phyloP scores from a whole-genome alignment of 2,329 filamentous ascomycete species.

The Fusarium hainanense region DNA sequence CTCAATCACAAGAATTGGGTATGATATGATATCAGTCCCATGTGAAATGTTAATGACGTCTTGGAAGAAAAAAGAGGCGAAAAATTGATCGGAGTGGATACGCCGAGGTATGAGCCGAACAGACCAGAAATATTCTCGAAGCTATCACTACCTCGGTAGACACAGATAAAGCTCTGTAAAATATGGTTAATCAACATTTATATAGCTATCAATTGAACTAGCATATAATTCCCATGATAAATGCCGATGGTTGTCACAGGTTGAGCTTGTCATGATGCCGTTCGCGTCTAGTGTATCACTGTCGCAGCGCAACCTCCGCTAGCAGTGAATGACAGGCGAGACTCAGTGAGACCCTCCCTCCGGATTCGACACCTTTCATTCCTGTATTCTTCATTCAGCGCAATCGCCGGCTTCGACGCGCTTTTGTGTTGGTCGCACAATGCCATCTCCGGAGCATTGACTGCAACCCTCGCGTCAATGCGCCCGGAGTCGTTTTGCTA shows the following conservation, averaged over 20 bases:
- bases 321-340: too few species aligned
- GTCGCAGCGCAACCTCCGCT: neutral
- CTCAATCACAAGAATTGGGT: neutral
- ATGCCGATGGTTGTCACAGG: too few species aligned
- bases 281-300: neutral
- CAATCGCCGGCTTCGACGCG: slow-evolving; percentile 48
- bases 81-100: slow-evolving; percentile 18
- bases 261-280: neutral
- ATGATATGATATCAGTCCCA: neutral
- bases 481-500: slow-evolving; percentile 6
- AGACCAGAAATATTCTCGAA: neutral
- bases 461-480: slow-evolving; percentile 46
- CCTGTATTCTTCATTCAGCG: too few species aligned
- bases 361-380: too few species aligned
- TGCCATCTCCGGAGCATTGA: neutral
- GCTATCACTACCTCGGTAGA: too few species aligned
- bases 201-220: too few species aligned
- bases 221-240: too few species aligned
- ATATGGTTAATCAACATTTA: too few species aligned
- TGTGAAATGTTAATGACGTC: slow-evolving; percentile 29
- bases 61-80: slow-evolving; percentile 1
- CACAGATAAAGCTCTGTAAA: too few species aligned
- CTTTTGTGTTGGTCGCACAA: slow-evolving; percentile 56
- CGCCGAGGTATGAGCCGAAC: slow-evolving; percentile 11
- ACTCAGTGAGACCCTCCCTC: too few species aligned